Base-by-base conservation (phyloP, 2,329 filamentous ascomycete genomes). In the Myriosclerotinia curreyana region DNA sequence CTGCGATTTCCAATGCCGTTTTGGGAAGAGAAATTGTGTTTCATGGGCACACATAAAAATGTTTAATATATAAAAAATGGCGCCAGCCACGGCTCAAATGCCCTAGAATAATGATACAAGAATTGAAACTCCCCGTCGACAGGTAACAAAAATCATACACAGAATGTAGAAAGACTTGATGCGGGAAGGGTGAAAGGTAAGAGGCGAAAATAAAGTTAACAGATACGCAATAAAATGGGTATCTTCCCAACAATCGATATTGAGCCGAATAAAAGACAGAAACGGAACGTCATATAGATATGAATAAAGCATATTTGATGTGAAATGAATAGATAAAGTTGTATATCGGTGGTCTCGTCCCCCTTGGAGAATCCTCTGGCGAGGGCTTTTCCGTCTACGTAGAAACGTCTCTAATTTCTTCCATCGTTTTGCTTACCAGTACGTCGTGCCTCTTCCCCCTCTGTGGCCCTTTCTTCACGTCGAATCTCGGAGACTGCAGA, bases 351-450 rank as follows among this genome's bases (percentile, higher is more conserved):
- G 8, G 51, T 48, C 36, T 50, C 36, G 40, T 44, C 20, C 22
- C 44, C 44, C n/a, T 38, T 40, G 28, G n/a, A 28, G 31, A 28
- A 42, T 63, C 40, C 34, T 25, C 25, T 51, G 46, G 25, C 25
- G 51, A 44, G 28, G 36, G 20, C 44, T 20, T 40, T 50, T 25
- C 48, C 34, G 17, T 44, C 20, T 46, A 20, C 14, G 52, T 48
- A 55, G 69, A 74, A 71, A 72, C 70, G 58, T 63, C 48, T 66
- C 67, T 72, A 74, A 73, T 74, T 70, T 73, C 71, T 69, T 62
- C 65, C 69, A 69, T 72, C 71, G 72, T 73, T 71, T 73, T 71
- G 70, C 69, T 73, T 73, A 64, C 65, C 66, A 53, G 66, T 56
- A 63, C 67, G 61, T 66, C 70, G 64, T 72, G 69, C 67, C 68